Percentiles rank a stretch among this genome's conserved stretches.
These are phyloP conservation scores for Cercospora beticola DNA, from an alignment of 2,329 filamentous ascomycete genomes.

Conservation along the genomic window DNA sequence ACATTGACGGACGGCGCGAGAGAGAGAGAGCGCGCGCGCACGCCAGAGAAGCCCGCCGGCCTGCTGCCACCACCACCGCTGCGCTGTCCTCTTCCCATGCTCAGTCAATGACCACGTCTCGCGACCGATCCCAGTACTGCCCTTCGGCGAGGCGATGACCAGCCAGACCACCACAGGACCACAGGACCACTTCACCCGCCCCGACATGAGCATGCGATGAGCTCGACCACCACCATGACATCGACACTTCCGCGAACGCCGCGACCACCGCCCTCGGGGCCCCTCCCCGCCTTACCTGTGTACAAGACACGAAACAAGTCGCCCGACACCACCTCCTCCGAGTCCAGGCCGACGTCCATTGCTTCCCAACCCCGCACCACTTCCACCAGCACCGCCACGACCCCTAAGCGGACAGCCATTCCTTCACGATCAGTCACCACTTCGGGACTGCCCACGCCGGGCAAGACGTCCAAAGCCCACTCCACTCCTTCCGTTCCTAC, in stretches of 20 bases:
- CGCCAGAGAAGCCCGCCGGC: background rate
- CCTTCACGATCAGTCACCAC: slow-evolving; percentile 43
- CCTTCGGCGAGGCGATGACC: background rate
- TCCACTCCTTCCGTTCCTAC: slow-evolving; percentile 57
- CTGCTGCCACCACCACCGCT: background rate
- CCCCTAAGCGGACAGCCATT: slow-evolving; percentile 33
- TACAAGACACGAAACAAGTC: slow-evolving; percentile 64
- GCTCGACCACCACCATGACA: slow-evolving; percentile 25
- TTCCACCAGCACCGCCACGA: slow-evolving; percentile 41
- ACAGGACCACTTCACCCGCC: slow-evolving; percentile 1
- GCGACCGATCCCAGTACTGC: background rate
- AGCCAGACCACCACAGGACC: background rate
- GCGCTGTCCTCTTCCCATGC: background rate
- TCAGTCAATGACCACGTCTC: background rate
- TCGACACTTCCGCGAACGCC: slow-evolving; percentile 55
- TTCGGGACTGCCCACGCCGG: slow-evolving; percentile 54
- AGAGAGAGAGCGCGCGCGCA: background rate
- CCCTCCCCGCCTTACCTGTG: slow-evolving; percentile 72
- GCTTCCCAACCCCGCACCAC: slow-evolving; percentile 38
- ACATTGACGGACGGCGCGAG: background rate
- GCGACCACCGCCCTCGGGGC: slow-evolving; percentile 67
- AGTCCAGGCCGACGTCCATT: slow-evolving; percentile 29
- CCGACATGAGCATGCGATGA: slow-evolving; percentile 1
- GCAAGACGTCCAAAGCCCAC: slow-evolving; percentile 42
- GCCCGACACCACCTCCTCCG: slow-evolving; percentile 47